Evolutionary conservation across 345 rosid species (phyloP).

Genomic region (Murraya paniculata): DNA sequence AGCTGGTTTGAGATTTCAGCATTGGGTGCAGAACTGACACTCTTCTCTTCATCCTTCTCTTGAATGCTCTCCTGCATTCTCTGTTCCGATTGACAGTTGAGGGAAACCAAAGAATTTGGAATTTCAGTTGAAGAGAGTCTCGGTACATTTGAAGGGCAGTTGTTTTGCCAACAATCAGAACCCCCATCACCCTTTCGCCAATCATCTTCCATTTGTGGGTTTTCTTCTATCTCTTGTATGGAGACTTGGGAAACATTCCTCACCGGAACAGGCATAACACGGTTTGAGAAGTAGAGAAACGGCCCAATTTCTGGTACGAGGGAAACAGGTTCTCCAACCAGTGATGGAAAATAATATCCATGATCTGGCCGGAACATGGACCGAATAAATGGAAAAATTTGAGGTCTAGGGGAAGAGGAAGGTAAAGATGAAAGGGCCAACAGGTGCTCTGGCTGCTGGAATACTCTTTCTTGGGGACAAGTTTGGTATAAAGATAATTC

Average conservation of each 20-base stretch:
- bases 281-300: constrained; percentile 10
- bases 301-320: constrained; percentile 8
- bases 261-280: constrained; percentile 9
- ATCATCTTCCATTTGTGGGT: constrained; percentile 1
- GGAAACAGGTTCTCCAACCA: constrained; percentile 8
- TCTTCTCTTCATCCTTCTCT: not conserved
- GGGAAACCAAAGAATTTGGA: constrained; percentile 3
- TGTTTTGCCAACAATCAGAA: constrained; percentile 4
- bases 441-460: not conserved
- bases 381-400: constrained; percentile 8
- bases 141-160: constrained; percentile 9
- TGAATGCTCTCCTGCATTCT: constrained; percentile 9
- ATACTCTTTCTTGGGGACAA: constrained; percentile 12
- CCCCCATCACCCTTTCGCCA: constrained; percentile 13
- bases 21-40: not conserved
- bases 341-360: constrained; percentile 6
- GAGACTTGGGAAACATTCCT: constrained; percentile 18
- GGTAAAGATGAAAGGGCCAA: constrained; percentile 12
- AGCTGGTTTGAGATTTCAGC: constrained; percentile 8
- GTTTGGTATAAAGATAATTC: constrained; percentile 14
- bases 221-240: constrained; percentile 24
- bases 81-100: not conserved
- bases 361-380: constrained; percentile 11
- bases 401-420: constrained; percentile 11
- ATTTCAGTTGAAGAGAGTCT: not conserved